Conservation (phyloP, 371 early-diverging fungal genomes). For the Mucor plumbeus region DNA sequence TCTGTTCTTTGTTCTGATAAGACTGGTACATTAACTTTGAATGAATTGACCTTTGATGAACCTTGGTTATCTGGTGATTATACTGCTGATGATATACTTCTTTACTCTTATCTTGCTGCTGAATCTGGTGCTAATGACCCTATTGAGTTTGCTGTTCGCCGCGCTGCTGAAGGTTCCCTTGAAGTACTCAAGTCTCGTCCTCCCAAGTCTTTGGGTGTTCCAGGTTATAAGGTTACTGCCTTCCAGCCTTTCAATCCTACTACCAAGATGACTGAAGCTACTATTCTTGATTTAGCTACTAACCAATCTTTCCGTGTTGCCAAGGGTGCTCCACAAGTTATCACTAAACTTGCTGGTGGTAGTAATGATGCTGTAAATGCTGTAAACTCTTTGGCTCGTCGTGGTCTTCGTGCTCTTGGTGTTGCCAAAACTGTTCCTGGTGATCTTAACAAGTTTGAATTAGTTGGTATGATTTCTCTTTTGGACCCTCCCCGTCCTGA, state of each 20-base stretch:
- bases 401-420: conserved; percentile 85
- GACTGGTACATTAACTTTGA: conserved; percentile 94
- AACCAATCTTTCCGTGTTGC: conserved; percentile 77
- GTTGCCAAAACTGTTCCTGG: conserved; percentile 78
- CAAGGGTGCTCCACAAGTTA: conserved; percentile 92
- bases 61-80: conserved; percentile 79
- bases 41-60: conserved; percentile 84
- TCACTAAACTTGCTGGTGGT: conserved; percentile 79
- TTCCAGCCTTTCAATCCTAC: conserved; percentile 88
- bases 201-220: conserved; percentile 56
- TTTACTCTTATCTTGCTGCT: conserved; percentile 81
- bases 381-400: conserved; percentile 82
- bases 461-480: conserved; percentile 82
- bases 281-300: conserved; percentile 69
- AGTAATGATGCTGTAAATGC: conserved; percentile 79
- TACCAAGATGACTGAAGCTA: conserved; percentile 85
- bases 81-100: conserved; percentile 77
- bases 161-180: conserved; percentile 75
- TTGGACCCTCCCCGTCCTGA: conserved; percentile 87
- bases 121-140: conserved; percentile 89
- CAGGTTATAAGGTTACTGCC: conserved; percentile 77
- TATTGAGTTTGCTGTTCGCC: conserved; percentile 84
- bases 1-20: conserved; percentile 94
- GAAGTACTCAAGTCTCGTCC: conserved; percentile 57
- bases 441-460: conserved; percentile 62